Evolutionary conservation across 306 rosid species (phyloP).

Genomic region (Ceratonia siliqua): DNA sequence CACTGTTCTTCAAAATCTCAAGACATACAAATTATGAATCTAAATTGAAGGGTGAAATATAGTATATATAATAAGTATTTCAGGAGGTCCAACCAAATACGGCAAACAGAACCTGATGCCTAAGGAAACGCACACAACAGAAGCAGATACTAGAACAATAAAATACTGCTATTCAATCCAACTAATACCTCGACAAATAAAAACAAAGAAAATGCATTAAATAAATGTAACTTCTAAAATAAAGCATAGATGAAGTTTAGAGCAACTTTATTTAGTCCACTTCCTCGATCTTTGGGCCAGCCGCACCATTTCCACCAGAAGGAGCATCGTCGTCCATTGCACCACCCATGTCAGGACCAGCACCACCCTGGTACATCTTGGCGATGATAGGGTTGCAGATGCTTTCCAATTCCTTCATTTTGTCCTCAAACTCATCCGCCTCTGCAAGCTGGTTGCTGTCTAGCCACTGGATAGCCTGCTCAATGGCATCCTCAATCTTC

Average conservation of each 20-base stretch:
- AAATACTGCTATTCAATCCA: neutral
- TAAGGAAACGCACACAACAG: too few relatives aligned
- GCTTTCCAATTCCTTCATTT: slow-evolving; percentile 74
- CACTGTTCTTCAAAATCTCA: too few relatives aligned
- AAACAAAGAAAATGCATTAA: neutral
- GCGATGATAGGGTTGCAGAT: slow-evolving; percentile 53
- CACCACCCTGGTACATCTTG: slow-evolving; percentile 64
- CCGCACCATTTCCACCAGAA: slow-evolving; percentile 43
- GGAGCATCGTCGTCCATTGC: slow-evolving; percentile 36
- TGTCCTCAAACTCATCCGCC: slow-evolving; percentile 54
- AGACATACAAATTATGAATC: too few relatives aligned
- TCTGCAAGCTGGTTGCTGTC: slow-evolving; percentile 68
- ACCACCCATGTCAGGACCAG: slow-evolving; percentile 38
- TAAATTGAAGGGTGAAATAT: too few relatives aligned
- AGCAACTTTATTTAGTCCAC: slow-evolving; percentile 35
- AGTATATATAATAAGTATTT: too few relatives aligned
- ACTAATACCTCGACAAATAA: neutral
- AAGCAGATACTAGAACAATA: neutral
- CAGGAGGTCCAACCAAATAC: too few relatives aligned
- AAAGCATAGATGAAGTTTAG: neutral
- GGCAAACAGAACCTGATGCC: neutral
- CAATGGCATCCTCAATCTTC: slow-evolving; percentile 68
- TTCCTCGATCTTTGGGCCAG: slow-evolving; percentile 47
- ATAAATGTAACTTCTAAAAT: neutral
- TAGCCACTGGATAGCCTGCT: slow-evolving; percentile 62